Base-by-base conservation (phyloP, 345 rosid species). In the Adansonia digitata region DNA sequence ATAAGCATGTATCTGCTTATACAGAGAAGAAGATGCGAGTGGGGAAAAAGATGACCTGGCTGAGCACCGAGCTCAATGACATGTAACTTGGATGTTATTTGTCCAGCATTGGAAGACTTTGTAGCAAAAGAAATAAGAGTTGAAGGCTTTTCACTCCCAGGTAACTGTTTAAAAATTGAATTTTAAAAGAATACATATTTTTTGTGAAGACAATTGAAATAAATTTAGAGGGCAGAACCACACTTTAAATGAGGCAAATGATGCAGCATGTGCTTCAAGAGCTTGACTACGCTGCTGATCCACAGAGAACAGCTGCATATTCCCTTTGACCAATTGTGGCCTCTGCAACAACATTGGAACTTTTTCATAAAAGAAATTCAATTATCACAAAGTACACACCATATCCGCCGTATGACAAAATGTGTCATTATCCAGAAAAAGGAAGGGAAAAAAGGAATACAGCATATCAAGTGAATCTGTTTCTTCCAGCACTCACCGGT, bases 241-340 rank as follows among this genome's bases (percentile, higher is more conserved):
- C 55, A 93, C 99, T 84, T 92, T 96, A 73, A 88, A 88, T 68
- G 89, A 90, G 11, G 98, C 98, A 82, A 93, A 96, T 72, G 99
- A 85, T 2, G 99, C 99, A 80, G 99, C 98, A 89, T 96, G 99
- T 45, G 98, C 99, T 82, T 96, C 99, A 77, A 96, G 94, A 61
- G 97, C 94, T 86, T 96, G 99, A 85, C 97, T 96, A 49, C 97
- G 97, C 86, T 96, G 98, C 85, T 95, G 98, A 51, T 95, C 98
- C 72, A 93, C 87, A 35, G 98, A 95, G 81, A 88, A 91, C 79
- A 91, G 97, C 81, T 91, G 98, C 98, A 93, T 91, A 76, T 88
- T 93, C 79, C 98, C 98, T 79, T 91, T 95, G 39, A 95, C 97
- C 77, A 95, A 74, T 89, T 91, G 94, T 75, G 91, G 89, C 85